phyloP scores from a whole-genome alignment of 495 filamentous ascomycete species.

The Chaetomidium leptoderma region DNA sequence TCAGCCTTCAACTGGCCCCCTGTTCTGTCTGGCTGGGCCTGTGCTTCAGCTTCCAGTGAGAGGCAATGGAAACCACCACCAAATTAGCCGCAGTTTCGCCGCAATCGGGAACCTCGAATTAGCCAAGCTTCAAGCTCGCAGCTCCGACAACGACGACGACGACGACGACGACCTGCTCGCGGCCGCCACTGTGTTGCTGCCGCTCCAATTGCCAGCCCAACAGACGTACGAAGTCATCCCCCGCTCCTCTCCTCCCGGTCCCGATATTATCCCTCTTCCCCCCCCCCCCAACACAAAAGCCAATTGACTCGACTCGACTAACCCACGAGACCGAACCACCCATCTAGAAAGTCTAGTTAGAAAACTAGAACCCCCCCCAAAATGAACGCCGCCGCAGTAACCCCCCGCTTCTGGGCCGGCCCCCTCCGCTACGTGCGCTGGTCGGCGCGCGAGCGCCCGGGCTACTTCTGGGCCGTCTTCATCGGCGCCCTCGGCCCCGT shows the following conservation, averaged over 20 bases:
- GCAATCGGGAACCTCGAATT: constrained; percentile 12
- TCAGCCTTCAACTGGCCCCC: constrained; percentile 3
- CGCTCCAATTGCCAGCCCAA: constrained; percentile 9
- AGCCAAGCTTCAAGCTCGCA: constrained; percentile 7
- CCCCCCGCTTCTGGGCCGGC: constrained; percentile 73
- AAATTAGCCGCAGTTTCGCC: constrained; percentile 26
- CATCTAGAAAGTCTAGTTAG: not conserved
- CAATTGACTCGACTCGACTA: not conserved
- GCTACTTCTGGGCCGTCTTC: constrained; percentile 76
- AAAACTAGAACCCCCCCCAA: constrained; percentile 16
- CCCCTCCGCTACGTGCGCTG: constrained; percentile 83
- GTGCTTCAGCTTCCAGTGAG: constrained; percentile 9
- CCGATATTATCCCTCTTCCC: not conserved
- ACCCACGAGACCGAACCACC: not conserved
- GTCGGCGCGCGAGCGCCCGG: constrained; percentile 79
- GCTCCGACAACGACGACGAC: constrained; percentile 2
- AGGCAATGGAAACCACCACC: not conserved
- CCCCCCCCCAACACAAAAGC: not conserved
- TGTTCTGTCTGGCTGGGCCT: constrained; percentile 3
- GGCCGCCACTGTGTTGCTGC: not conserved
- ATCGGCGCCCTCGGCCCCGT: constrained; percentile 70
- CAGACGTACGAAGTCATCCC: not conserved
- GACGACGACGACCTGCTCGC: constrained; percentile 7
- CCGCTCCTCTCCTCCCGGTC: no score
- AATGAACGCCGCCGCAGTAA: constrained; percentile 52